phyloP scores from a whole-genome alignment of 2,329 filamentous ascomycete species.

The Hypomyces rosellus region DNA sequence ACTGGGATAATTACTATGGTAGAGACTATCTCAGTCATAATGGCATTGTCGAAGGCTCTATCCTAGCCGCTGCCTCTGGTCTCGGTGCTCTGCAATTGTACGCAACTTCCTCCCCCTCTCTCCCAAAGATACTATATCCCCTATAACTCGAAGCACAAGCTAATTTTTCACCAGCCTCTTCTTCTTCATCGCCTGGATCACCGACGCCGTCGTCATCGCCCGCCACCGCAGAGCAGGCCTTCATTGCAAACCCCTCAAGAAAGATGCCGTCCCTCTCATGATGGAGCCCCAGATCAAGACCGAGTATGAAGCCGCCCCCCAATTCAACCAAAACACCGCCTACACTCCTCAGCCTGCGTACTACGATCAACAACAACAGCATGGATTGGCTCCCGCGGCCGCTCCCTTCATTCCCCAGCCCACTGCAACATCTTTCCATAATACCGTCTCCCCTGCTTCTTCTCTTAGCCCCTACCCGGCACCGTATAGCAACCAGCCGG shows the following conservation, averaged over 20 bases:
- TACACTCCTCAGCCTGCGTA: constrained; percentile 12
- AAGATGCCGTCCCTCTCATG: constrained; percentile 5
- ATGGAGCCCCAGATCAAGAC: constrained; percentile 7
- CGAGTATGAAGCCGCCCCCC: constrained; percentile 12
- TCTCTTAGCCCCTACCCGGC: background rate
- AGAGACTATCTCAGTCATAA: background rate
- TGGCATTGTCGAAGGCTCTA: constrained; percentile 20
- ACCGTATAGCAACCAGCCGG: background rate
- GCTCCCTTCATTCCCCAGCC: background rate
- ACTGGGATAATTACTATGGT: no score
- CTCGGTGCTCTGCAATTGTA: constrained; percentile 40
- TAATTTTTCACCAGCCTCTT: constrained; percentile 30
- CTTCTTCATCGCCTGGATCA: constrained; percentile 34
- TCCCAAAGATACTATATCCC: background rate
- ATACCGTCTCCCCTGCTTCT: background rate
- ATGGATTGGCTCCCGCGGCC: background rate
- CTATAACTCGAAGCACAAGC: no score
- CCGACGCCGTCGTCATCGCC: constrained; percentile 36
- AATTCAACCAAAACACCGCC: constrained; percentile 13
- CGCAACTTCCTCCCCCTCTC: constrained; percentile 8
- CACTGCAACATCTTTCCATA: background rate
- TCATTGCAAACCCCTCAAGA: constrained; percentile 27
- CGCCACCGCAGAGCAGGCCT: constrained; percentile 39
- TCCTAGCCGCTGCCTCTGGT: constrained; percentile 29
- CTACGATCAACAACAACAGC: background rate